phyloP scores from a whole-genome alignment of 371 early-diverging fungal species.

The Mucor sp. region DNA sequence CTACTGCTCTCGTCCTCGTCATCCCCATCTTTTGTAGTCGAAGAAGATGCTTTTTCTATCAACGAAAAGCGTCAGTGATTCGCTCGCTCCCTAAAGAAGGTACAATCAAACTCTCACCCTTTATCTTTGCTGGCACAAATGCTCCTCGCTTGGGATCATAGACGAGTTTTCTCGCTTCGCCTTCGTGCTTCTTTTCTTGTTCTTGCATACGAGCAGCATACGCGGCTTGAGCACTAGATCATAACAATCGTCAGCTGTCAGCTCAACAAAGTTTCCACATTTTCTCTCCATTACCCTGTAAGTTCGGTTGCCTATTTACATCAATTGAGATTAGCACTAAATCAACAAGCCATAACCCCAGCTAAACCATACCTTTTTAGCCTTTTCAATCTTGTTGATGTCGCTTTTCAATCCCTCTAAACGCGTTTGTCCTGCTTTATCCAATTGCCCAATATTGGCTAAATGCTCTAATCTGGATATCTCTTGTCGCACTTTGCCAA shows the following conservation, averaged over 20 bases:
- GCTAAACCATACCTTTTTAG: conserved; percentile 42
- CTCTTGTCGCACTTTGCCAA: conserved; percentile 45
- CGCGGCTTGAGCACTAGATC: conserved; percentile 40
- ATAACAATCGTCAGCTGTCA: too few relatives aligned
- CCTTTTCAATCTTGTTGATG: conserved; percentile 50
- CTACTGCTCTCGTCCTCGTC: conserved; percentile 7
- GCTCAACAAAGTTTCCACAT: neutral
- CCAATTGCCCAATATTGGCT: conserved; percentile 47
- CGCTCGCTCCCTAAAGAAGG: neutral
- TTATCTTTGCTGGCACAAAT: conserved; percentile 48
- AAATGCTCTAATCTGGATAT: conserved; percentile 51
- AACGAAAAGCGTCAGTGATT: neutral
- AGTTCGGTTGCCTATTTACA: conserved; percentile 12
- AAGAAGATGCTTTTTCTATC: neutral
- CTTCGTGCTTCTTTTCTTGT: conserved; percentile 34
- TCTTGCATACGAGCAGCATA: conserved; percentile 41
- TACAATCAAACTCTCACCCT: conserved; percentile 19
- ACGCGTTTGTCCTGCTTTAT: conserved; percentile 50
- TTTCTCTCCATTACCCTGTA: neutral
- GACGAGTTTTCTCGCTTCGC: conserved; percentile 41
- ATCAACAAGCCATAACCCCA: neutral
- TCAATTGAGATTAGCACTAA: neutral
- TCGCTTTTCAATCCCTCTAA: conserved; percentile 48
- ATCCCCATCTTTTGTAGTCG: neutral
- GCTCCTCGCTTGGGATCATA: conserved; percentile 47